These are phyloP conservation scores for Bolboschoenoplectus hybrid DNA, from an alignment of 202 grass and related monocot species.

Conservation along the genomic window DNA sequence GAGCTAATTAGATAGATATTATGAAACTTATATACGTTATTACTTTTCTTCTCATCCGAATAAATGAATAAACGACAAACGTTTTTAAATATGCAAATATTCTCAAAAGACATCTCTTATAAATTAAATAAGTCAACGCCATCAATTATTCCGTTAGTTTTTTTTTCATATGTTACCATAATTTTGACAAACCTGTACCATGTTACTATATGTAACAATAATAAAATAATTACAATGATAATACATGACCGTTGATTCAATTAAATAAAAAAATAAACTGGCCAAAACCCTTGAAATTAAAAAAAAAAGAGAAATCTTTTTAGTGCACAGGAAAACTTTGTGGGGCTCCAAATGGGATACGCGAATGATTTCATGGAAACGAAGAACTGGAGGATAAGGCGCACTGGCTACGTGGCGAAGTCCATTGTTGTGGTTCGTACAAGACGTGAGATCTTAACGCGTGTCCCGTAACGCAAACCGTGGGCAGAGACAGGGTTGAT, in stretches of 20 bases:
- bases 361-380: background rate
- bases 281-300: background rate
- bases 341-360: background rate
- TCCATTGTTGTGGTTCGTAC: background rate
- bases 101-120: background rate
- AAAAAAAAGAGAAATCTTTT: background rate
- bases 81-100: background rate
- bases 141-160: background rate
- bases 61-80: background rate
- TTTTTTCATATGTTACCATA: background rate
- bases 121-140: background rate
- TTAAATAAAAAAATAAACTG: background rate
- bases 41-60: background rate
- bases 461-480: slow-evolving; percentile 7
- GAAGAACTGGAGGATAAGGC: slow-evolving; percentile 25
- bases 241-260: background rate
- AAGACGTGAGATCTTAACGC: background rate
- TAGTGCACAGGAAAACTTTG: background rate
- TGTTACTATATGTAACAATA: background rate
- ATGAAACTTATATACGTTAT: background rate
- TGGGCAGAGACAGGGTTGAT: background rate
- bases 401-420: slow-evolving; percentile 27
- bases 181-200: background rate
- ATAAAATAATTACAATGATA: background rate
- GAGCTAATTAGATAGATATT: background rate